Evolutionary conservation across 1,284 basidiomycete species (phyloP), one percentile per base, ranked within the genome.

Genomic region (Wallemia ichthyophaga): DNA sequence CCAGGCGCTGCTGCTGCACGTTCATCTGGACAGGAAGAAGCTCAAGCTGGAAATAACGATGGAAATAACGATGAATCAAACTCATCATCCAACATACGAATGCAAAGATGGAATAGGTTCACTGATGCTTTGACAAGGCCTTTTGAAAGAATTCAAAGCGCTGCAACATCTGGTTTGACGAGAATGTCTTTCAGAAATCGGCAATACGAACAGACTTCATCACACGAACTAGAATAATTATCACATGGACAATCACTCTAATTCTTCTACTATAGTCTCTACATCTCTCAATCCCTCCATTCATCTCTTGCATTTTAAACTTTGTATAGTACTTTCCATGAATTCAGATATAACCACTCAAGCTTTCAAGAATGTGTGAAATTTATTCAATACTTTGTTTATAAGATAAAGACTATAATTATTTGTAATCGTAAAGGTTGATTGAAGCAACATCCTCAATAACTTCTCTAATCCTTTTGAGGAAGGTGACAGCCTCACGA

Each of bases 401-500:
- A 17, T 31, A 31, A 7, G 17, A 7, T 31, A 7, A 31, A 31
- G 28, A 31, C 7, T 31, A 17, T 31, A 31, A 17, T n/a, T n/a
- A n/a, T n/a, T n/a, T n/a, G 37, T 48, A 48, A 21, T 48, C 37
- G 37, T 48, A 48, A 48, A 48, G 37, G 37, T 48, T 48, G n/a
- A 48, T 48, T 11, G 3, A 5, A 17, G 37, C 37, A 11, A 48
- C 37, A 48, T 48, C 37, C n/a, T 48, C 37, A 21, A 48, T 19
- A 48, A 48, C 37, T 21, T 48, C 37, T 48, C 37, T 48, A 48
- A 48, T 48, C n/a, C 37, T 48, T 48, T 48, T 48, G 37, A 98
- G 81, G 87, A 98, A 95, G 37, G 89, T 94, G 61, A 91, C 85
- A 37, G 86, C 92, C 73, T 98, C 92, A 66, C 92, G 77, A 56